Percentiles rank a stretch among this genome's conserved stretches.
Evolutionary conservation across 305 asterid genomes (phyloP).

Genomic region (Fraxinus angustifolia): DNA sequence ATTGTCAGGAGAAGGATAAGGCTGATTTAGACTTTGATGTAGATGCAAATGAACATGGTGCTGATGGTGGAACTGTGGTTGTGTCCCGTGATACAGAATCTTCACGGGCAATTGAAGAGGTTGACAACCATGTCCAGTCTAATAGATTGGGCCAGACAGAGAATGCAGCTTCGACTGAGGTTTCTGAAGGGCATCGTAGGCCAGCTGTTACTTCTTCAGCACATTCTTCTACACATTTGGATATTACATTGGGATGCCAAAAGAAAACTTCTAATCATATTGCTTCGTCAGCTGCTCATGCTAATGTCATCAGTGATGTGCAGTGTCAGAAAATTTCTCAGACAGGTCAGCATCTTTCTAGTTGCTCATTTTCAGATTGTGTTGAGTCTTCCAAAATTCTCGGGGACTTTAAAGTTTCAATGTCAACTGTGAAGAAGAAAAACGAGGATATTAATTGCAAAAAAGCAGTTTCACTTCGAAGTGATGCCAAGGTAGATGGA

Average conservation of each 20-base stretch:
- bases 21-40: slow-evolving; percentile 34
- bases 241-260: slow-evolving; percentile 32
- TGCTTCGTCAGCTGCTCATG: slow-evolving; percentile 29
- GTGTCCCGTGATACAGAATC: slow-evolving; percentile 31
- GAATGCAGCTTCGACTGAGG: slow-evolving; percentile 27
- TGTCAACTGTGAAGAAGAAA: slow-evolving; percentile 37
- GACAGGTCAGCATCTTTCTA: slow-evolving; percentile 31
- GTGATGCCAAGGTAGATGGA: slow-evolving; percentile 32
- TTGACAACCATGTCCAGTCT: slow-evolving; percentile 24
- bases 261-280: slow-evolving; percentile 1
- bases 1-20: slow-evolving; percentile 32
- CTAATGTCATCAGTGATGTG: slow-evolving; percentile 30
- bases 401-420: slow-evolving; percentile 51
- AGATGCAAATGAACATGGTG: slow-evolving; percentile 29
- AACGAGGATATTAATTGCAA: slow-evolving; percentile 40
- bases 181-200: slow-evolving; percentile 27
- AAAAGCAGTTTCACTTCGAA: slow-evolving; percentile 36
- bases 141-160: slow-evolving; percentile 30
- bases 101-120: slow-evolving; percentile 28
- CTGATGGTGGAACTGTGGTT: slow-evolving; percentile 20
- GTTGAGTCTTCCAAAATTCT: slow-evolving; percentile 49
- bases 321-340: slow-evolving; percentile 31
- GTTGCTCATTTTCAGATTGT: slow-evolving; percentile 33
- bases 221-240: slow-evolving; percentile 26
- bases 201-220: slow-evolving; percentile 30